Evolutionary conservation across 2,329 filamentous ascomycete species (phyloP), one percentile per base, ranked within the genome.

Genomic region (Apiospora arundinis): DNA sequence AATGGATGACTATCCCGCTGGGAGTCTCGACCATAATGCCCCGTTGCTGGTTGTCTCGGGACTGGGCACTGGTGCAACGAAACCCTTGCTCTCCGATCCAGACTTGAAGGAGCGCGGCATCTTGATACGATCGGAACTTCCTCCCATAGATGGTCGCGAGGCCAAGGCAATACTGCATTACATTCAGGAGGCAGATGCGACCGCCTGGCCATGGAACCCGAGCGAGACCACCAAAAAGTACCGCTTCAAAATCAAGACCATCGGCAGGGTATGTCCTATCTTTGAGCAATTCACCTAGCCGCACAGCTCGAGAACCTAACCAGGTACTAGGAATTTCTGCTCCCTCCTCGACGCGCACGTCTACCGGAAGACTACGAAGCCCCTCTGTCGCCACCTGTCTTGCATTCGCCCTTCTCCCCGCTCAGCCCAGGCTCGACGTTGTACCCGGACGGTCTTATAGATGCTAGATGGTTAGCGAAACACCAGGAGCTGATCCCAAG

Each of bases 361-460:
- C 82, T 89, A 66, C 88, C 86, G 23, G 84, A 86, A 66, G 83
- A 87, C 70, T 82, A 87, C 76, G 86, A 88, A 68, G 77, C 82
- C 4, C 82, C 86, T 69, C 81, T 83, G 48, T 80, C 85, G 32
- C 82, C 85, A 23, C 83, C 87, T 72, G 84, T 91, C n/a, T 84
- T 97, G 5, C 95, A 98, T 81, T 98, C 96, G 16, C 94, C 95
- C 1, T 91, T 97, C 75, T 98, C 96, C 2, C 96, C 95, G 0
- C 86, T 98, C 42, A 96, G 93, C 49, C 95, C 95, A 4, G 88
- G 88, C 9, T 97, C 95, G 9, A 86, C 90, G 2, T 87, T 97
- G 2, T 98, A 96, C 79, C 95, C 95, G 9, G 96, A 98, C 82
- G 96, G 95, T 5, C 85, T 98, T 72, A 90, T 98, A 80, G 91